Base-by-base conservation (phyloP, 371 early-diverging fungal species). In the Zancudomyces culisetae region DNA sequence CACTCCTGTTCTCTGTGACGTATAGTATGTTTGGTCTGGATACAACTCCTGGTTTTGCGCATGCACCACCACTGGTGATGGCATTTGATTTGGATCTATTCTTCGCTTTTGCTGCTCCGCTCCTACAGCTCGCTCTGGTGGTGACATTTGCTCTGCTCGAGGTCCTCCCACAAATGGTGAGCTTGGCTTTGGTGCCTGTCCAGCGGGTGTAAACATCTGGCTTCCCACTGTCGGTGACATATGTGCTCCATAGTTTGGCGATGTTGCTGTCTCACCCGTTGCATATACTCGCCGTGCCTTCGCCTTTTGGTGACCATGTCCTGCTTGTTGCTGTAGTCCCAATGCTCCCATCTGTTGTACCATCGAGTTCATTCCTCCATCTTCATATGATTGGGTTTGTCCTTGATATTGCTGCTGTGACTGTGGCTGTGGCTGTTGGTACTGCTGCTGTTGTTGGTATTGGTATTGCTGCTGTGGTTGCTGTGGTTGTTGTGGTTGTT, bases 61-160 rank as follows among this genome's bases (percentile, higher is more conserved):
- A 48, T 88, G 90, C 27, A 87, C 83, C 23, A 74, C 73, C 1
- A 90, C 75, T 18, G 92, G 91, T 15, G 87, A 82, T 8, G 97
- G 97, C 42, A 96, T 85, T 53, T 90, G 87, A 63, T 87, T 79
- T 1, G 95, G 93, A 61, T 96, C 89, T 45, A 96, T 94, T 29
- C 77, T 74, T 1, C 76, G 68, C 52, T 71, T 75, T 23, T 73
- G 71, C 45, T 77, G 73, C 49, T 68, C 69, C 18, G 45, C 45
- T 15, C 45, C 45, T 35, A 35, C 35, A 10, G 35, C 35, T 15
- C 35, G 10, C 15, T 15, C 35, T 10, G 15, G 6, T 35, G 10
- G 10, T 35, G 35, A 6, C 15, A 6, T 15, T 35, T 6, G 10
- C 15, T 15, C 35, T 35, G 35, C 35, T 6, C 35, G 10, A 6